Evolutionary conservation across 1,284 basidiomycete species (phyloP).

Genomic region (Mixia osmundae): DNA sequence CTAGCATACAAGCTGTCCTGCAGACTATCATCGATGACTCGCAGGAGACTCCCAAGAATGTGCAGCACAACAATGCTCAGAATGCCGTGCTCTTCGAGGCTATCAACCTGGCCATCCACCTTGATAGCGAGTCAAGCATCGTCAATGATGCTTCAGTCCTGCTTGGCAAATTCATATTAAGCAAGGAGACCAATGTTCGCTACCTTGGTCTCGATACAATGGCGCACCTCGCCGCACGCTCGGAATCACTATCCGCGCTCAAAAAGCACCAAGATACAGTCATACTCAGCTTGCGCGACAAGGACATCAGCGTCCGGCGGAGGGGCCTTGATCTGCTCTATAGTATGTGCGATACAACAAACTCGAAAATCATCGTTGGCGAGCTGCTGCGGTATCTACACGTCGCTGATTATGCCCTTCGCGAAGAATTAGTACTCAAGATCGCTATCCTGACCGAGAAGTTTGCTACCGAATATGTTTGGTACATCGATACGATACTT

Average conservation of each 20-base stretch:
- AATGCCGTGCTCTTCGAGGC: slow-evolving; percentile 97
- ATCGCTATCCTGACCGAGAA: slow-evolving; percentile 96
- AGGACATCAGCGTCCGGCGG: slow-evolving; percentile 87
- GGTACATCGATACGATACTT: slow-evolving; percentile 81
- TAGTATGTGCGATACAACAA: slow-evolving; percentile 94
- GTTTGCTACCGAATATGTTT: slow-evolving; percentile 52
- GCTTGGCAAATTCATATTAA: slow-evolving; percentile 82
- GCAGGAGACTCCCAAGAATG: slow-evolving; percentile 77
- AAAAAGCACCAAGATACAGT: slow-evolving; percentile 92
- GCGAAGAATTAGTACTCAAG: slow-evolving; percentile 96
- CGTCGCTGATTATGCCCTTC: slow-evolving; percentile 80
- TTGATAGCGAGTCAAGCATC: slow-evolving; percentile 73
- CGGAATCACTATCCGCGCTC: slow-evolving; percentile 57
- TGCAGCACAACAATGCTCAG: slow-evolving; percentile 96
- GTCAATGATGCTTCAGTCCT: slow-evolving; percentile 76
- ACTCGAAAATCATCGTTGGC: slow-evolving; percentile 81
- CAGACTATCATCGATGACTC: slow-evolving; percentile 81
- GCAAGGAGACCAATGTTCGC: slow-evolving; percentile 93
- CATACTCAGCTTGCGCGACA: slow-evolving; percentile 77
- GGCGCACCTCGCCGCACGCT: slow-evolving; percentile 86
- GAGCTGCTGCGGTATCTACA: slow-evolving; percentile 80
- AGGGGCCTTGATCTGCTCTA: slow-evolving; percentile 86
- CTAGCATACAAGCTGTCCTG: slow-evolving; percentile 58
- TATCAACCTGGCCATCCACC: slow-evolving; percentile 85
- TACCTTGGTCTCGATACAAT: slow-evolving; percentile 96